Conservation (phyloP, 2,329 filamentous ascomycete species). For the Aspergillus tanneri region DNA sequence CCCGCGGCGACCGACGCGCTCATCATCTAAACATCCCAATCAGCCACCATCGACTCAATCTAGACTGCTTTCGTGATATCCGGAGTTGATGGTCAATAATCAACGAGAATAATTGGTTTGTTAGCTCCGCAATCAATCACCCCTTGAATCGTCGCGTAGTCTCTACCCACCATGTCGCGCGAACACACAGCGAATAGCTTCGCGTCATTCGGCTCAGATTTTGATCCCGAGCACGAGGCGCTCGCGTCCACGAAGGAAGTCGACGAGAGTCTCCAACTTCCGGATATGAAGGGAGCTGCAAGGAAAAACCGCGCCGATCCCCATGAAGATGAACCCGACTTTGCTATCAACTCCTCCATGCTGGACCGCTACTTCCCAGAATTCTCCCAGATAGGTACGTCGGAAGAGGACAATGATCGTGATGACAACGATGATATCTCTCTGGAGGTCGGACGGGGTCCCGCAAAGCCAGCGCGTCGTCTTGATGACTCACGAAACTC, state of each 20-base stretch:
- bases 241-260: constrained; percentile 41
- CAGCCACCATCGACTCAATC: neutral
- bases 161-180: constrained; percentile 19
- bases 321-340: constrained; percentile 40
- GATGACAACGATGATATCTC: constrained; percentile 51
- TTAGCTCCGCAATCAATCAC: neutral
- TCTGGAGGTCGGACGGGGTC: constrained; percentile 58
- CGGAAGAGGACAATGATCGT: constrained; percentile 40
- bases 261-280: constrained; percentile 29
- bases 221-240: constrained; percentile 46
- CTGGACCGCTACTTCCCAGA: constrained; percentile 50
- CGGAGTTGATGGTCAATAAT: neutral
- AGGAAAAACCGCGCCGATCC: constrained; percentile 13
- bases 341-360: constrained; percentile 48
- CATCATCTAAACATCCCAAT: constrained; percentile 9
- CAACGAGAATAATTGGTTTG: neutral
- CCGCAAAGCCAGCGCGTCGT: constrained; percentile 37
- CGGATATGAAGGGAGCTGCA: constrained; percentile 23
- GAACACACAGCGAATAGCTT: constrained; percentile 29
- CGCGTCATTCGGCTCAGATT: constrained; percentile 38
- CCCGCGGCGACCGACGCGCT: constrained; percentile 17
- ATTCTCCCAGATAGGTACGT: constrained; percentile 46
- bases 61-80: neutral
- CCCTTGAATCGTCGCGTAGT: constrained; percentile 9
- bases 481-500: constrained; percentile 53